phyloP scores from a whole-genome alignment of 352 stramenopile species.

The Phytophthora hibernalis region DNA sequence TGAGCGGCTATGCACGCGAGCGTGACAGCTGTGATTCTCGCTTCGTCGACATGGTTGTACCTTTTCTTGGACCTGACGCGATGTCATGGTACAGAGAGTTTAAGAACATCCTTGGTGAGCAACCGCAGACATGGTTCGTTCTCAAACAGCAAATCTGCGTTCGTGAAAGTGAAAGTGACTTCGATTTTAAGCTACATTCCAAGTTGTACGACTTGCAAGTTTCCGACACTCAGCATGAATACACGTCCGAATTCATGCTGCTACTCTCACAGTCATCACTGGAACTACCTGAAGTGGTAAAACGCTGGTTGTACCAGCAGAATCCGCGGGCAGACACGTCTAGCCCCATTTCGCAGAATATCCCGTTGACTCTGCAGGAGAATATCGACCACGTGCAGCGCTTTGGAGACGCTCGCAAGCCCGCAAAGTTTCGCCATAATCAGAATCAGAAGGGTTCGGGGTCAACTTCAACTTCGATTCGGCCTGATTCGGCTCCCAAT shows the following conservation, averaged over 20 bases:
- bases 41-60: constrained; percentile 9
- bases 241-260: background rate
- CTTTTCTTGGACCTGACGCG: background rate
- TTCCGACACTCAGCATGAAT: background rate
- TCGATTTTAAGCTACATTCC: constrained; percentile 1
- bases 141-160: constrained; percentile 8
- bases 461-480: constrained; percentile 1
- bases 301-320: background rate
- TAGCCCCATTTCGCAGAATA: constrained; percentile 8
- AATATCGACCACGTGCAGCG: constrained; percentile 10
- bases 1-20: background rate
- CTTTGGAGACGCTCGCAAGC: constrained; percentile 13
- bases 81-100: constrained; percentile 19
- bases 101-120: constrained; percentile 4
- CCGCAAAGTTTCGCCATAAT: background rate
- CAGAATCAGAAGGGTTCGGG: constrained; percentile 2
- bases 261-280: background rate
- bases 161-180: background rate
- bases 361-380: constrained; percentile 3
- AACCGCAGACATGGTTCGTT: background rate
- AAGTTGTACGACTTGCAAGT: constrained; percentile 2
- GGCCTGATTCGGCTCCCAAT: background rate
- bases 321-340: constrained; percentile 1
- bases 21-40: constrained; percentile 1
- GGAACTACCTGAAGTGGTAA: background rate